phyloP scores from a whole-genome alignment of 1,284 basidiomycete genomes.

The Ustilago crameri region DNA sequence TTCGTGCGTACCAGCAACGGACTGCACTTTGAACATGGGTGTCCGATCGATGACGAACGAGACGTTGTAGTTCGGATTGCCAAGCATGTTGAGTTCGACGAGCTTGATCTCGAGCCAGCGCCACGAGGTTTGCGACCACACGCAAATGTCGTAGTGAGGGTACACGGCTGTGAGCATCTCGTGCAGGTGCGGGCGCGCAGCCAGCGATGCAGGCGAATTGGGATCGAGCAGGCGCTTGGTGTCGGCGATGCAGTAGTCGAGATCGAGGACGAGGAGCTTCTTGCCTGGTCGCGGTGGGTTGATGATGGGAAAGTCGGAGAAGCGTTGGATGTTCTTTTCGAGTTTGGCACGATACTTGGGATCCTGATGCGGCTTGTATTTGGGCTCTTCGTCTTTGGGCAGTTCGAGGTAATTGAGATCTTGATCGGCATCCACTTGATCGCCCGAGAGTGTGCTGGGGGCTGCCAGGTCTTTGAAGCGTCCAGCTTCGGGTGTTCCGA shows the following conservation, averaged over 20 bases:
- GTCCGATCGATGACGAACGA: conserved; percentile 77
- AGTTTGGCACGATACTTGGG: conserved; percentile 49
- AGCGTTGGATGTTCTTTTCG: conserved; percentile 49
- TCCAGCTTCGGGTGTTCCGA: conserved; percentile 54
- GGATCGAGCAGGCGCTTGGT: conserved; percentile 73
- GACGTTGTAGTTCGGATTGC: conserved; percentile 46
- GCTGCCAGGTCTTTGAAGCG: conserved; percentile 75
- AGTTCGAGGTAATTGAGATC: conserved; percentile 44
- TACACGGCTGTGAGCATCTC: conserved; percentile 74
- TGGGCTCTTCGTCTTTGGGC: conserved; percentile 15
- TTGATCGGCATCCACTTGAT: conserved; percentile 25
- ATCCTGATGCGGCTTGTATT: conserved; percentile 25
- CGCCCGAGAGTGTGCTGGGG: conserved; percentile 8
- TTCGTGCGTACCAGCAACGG: conserved; percentile 76
- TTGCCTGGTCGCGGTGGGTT: conserved; percentile 49
- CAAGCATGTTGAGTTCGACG: conserved; percentile 83
- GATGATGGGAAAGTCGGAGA: conserved; percentile 55
- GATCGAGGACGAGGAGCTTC: conserved; percentile 83
- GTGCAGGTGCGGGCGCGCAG: conserved; percentile 83
- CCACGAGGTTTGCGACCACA: conserved; percentile 77
- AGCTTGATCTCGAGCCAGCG: conserved; percentile 91
- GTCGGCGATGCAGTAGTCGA: conserved; percentile 76
- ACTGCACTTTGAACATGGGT: conserved; percentile 88
- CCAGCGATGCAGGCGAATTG: conserved; percentile 79
- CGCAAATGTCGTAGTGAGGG: conserved; percentile 64